Base-by-base conservation (phyloP, 805 yeast species). In the Candida gorgasii region DNA sequence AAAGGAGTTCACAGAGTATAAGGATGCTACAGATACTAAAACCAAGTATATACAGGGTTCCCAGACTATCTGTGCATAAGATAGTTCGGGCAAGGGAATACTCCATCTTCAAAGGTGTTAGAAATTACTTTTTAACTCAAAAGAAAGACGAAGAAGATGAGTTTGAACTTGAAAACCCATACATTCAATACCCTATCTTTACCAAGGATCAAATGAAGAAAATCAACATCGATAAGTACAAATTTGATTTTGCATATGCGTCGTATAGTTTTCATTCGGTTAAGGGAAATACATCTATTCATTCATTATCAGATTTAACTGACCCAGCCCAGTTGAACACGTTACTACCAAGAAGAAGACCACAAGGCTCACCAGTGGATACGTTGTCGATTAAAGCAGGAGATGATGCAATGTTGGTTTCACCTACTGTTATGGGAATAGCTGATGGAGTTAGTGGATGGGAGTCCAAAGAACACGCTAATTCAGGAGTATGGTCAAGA, bases 361-460 rank as follows among this genome's bases (percentile, higher is more conserved):
- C 79, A 0, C 73, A 70, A 33, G 80, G 80, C 3, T 72, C 77
- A 16, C 79, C 79, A 0, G 65, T 63, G 11, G 81, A 76, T 48
- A 77, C 82, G 0, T 54, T 76, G 3, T 71, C 78, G 6, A 67
- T 77, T 35, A 72, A 73, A 47, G 76, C 76, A 16, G 82, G 82
- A 1, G 82, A 77, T 47, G 82, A 77, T 51, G 80, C 82, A 7
- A 74, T 77, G 79, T 59, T 77, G 31, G 73, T 75, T 1, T 72
- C 78, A 3, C 79, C 80, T 0, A 67, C 76, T 4, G 67, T 76
- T 32, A 51, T 77, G 41, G 82, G 78, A 2, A 69, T 77, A 3
- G 81, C 82, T 3, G 82, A 77, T 52, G 82, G 82, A 1, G 79
- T 77, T 6, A 72, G 78, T 15, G 79, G 80, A 1, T 77, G 81